Evolutionary conservation across 352 stramenopile genomes (phyloP).

Genomic region (Phytophthora cryptogea): DNA sequence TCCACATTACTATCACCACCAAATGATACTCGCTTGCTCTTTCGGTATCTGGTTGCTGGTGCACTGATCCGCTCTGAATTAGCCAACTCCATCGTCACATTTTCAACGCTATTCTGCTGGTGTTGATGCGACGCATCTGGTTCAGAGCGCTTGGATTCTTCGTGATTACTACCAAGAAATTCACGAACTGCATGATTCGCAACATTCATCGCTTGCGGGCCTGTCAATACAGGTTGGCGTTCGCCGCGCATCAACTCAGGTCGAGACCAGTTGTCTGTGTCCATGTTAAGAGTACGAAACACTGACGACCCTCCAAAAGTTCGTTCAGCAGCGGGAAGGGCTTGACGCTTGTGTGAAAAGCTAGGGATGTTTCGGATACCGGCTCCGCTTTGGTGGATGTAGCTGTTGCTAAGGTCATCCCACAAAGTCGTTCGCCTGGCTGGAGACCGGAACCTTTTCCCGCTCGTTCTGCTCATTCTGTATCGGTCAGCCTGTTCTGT

Average conservation of each 20-base stretch:
- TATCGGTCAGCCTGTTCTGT: conserved; percentile 37
- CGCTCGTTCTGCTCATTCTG: conserved; percentile 35
- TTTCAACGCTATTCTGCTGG: not conserved
- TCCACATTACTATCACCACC: conserved; percentile 2
- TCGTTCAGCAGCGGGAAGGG: conserved; percentile 17
- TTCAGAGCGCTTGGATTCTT: conserved; percentile 23
- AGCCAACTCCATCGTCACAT: not conserved
- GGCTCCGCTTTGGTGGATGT: conserved; percentile 27
- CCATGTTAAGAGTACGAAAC: conserved; percentile 32
- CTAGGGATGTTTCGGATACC: conserved; percentile 4
- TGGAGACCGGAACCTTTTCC: conserved; percentile 34
- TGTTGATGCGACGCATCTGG: not conserved
- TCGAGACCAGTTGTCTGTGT: conserved; percentile 18
- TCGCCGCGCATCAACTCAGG: conserved; percentile 22
- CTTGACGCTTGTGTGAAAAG: conserved; percentile 26
- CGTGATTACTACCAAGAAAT: conserved; percentile 31
- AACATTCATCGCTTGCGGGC: conserved; percentile 39
- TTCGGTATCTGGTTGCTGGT: conserved; percentile 12
- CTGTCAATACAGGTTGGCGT: conserved; percentile 34
- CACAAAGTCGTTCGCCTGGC: conserved; percentile 26
- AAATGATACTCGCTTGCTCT: conserved; percentile 37
- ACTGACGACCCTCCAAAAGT: conserved; percentile 30
- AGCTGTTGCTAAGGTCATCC: conserved; percentile 25
- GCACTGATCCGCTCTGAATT: conserved; percentile 1
- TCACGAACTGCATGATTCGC: conserved; percentile 39